phyloP scores from a whole-genome alignment of 768 basidiomycete genomes.

The Boletus vermiculosoides region DNA sequence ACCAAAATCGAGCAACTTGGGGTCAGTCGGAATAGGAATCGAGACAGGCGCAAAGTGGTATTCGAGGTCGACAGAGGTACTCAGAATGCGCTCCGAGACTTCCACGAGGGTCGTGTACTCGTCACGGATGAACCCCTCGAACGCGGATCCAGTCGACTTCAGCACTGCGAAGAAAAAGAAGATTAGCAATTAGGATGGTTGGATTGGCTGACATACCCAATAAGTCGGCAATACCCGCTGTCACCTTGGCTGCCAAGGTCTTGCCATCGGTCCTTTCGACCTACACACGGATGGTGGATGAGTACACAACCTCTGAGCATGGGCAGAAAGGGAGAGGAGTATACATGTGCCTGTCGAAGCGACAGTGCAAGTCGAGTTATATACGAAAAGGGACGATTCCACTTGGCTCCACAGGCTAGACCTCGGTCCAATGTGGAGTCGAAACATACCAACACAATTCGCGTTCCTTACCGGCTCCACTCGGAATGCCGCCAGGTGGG shows the following conservation, averaged over 20 bases:
- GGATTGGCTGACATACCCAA: constrained; percentile 51
- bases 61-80: constrained; percentile 76
- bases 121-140: constrained; percentile 77
- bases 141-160: constrained; percentile 86
- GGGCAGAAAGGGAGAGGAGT: background rate
- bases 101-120: constrained; percentile 85
- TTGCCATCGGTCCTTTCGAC: constrained; percentile 71
- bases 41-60: constrained; percentile 60
- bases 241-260: constrained; percentile 58
- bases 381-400: constrained; percentile 6
- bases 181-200: background rate
- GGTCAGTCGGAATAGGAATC: constrained; percentile 50
- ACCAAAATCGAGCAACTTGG: constrained; percentile 50
- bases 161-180: constrained; percentile 52
- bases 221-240: constrained; percentile 73
- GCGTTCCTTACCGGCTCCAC: constrained; percentile 23
- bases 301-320: background rate
- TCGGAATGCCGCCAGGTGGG: background rate
- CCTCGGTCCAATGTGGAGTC: constrained; percentile 21
- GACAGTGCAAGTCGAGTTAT: constrained; percentile 9
- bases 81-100: constrained; percentile 88
- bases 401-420: constrained; percentile 26
- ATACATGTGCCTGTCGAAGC: background rate
- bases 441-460: background rate
- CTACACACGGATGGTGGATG: constrained; percentile 30